These are phyloP conservation scores for Leishmania martiniquensis DNA, from an alignment of 208 protist species.

Conservation along the genomic window DNA sequence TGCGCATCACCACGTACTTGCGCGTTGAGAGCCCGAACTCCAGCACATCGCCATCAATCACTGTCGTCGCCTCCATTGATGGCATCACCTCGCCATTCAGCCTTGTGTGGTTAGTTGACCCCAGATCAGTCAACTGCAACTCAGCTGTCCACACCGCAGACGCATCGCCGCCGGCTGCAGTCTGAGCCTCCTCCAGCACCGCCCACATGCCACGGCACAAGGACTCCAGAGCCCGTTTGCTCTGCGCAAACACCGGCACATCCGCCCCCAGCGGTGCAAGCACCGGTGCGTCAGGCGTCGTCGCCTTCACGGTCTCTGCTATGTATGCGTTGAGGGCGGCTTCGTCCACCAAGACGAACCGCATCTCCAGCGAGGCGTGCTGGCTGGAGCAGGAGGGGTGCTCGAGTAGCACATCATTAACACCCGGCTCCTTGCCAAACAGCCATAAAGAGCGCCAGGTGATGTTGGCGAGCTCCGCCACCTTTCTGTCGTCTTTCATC, in stretches of 20 bases:
- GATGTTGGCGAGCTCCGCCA: constrained; percentile 38
- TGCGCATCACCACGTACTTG: constrained; percentile 72
- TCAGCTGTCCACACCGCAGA: constrained; percentile 58
- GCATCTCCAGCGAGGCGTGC: constrained; percentile 74
- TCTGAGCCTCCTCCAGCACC: constrained; percentile 36
- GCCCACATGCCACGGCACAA: constrained; percentile 35
- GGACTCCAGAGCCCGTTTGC: constrained; percentile 8
- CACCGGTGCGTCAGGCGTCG: not conserved
- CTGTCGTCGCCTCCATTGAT: constrained; percentile 33
- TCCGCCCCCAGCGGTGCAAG: not conserved
- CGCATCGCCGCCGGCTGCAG: constrained; percentile 33
- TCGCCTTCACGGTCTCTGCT: not conserved
- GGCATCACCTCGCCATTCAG: constrained; percentile 60
- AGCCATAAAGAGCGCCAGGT: constrained; percentile 63
- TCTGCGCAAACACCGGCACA: constrained; percentile 8
- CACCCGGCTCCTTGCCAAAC: constrained; percentile 54
- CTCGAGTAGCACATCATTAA: constrained; percentile 69
- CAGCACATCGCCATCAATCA: constrained; percentile 77
- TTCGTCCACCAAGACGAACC: constrained; percentile 49
- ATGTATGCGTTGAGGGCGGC: constrained; percentile 9
- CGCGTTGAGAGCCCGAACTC: constrained; percentile 74
- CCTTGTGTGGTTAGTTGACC: constrained; percentile 73
- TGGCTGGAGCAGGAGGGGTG: constrained; percentile 86
- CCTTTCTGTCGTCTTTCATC: constrained; percentile 53
- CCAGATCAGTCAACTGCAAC: constrained; percentile 73